A percentile compares a stretch with the other conserved stretches of the same genome.
These are phyloP conservation scores for Coemansia sp. DNA, from an alignment of 192 early-diverging fungal species.

Conservation along the genomic window DNA sequence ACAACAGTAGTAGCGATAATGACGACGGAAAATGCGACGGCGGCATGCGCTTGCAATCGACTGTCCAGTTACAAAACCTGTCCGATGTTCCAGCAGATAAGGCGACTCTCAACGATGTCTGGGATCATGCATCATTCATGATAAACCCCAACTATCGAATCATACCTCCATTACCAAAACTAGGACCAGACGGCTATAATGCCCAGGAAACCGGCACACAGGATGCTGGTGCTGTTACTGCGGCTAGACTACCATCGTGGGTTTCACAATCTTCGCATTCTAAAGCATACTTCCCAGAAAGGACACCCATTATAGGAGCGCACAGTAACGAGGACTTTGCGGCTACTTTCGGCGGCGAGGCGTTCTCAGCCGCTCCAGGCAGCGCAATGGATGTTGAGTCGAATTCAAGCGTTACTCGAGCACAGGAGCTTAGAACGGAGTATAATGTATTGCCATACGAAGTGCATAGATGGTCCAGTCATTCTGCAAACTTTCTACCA, in stretches of 20 bases:
- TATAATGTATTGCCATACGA: constrained; percentile 61
- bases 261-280: constrained; percentile 21
- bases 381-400: constrained; percentile 10
- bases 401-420: background rate
- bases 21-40: background rate
- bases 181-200: constrained; percentile 1
- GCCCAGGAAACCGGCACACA: background rate
- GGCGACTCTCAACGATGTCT: background rate
- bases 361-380: background rate
- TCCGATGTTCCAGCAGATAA: background rate
- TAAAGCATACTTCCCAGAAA: constrained; percentile 35
- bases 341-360: background rate
- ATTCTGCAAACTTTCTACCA: constrained; percentile 84
- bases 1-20: constrained; percentile 3
- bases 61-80: background rate
- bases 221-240: background rate
- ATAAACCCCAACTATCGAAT: constrained; percentile 56
- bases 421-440: constrained; percentile 44
- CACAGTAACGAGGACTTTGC: background rate
- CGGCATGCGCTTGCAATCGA: background rate
- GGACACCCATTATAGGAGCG: constrained; percentile 26
- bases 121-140: constrained; percentile 34
- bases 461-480: constrained; percentile 77
- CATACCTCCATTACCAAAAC: constrained; percentile 23
- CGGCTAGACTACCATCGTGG: constrained; percentile 27